Evolutionary conservation across 257 asterid genomes (phyloP).

Genomic region (Solanum pinnatisectum): DNA sequence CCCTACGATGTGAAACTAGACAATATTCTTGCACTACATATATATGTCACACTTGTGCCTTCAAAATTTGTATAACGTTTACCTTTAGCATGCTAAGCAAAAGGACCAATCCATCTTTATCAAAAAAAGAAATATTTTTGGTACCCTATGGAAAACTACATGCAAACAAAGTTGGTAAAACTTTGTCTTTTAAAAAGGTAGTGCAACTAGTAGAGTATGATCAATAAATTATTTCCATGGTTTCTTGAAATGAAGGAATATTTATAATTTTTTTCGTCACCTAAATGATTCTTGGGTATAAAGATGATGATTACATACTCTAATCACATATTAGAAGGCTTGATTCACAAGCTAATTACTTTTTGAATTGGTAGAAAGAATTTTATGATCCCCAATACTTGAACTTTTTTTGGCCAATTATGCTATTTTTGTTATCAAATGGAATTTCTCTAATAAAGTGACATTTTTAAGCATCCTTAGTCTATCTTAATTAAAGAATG

Average conservation of each 20-base stretch:
- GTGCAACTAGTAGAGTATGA: neutral
- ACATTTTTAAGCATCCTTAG: neutral
- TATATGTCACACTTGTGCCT: neutral
- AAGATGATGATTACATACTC: neutral
- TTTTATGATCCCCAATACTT: neutral
- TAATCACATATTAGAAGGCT: slow-evolving; percentile 4
- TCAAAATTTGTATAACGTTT: neutral
- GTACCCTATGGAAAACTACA: neutral
- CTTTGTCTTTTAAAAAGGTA: neutral
- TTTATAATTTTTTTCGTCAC: neutral
- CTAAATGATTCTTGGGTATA: neutral
- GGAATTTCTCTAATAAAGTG: slow-evolving; percentile 9
- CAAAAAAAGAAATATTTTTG: neutral
- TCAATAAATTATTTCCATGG: neutral
- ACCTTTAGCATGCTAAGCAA: neutral
- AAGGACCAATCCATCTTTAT: neutral
- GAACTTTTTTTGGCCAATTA: neutral
- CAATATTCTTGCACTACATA: neutral
- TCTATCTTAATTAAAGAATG: slow-evolving; percentile 3
- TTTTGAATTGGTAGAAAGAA: neutral
- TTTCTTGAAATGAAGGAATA: neutral
- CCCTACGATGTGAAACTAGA: neutral
- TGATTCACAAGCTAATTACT: slow-evolving; percentile 1
- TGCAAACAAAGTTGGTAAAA: neutral
- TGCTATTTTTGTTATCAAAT: slow-evolving; percentile 3